phyloP scores from a whole-genome alignment of 108 stramenopile species.

The Epipyxis sp. region DNA sequence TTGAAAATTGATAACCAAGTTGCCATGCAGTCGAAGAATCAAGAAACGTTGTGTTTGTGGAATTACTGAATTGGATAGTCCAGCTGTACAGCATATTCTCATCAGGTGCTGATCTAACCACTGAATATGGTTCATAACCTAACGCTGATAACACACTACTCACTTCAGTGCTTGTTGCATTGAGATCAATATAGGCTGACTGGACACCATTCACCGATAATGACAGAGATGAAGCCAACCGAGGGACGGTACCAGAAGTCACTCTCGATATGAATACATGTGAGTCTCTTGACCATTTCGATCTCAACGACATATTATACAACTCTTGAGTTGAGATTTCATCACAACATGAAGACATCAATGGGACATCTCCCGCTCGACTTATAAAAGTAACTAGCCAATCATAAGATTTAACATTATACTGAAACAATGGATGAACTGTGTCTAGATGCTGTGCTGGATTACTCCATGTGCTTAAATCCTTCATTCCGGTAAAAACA shows the following conservation, averaged over 20 bases:
- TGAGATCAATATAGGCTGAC: background rate
- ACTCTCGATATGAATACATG: background rate
- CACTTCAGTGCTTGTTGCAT: background rate
- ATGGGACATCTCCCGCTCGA: conserved; percentile 2
- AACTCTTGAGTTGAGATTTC: background rate
- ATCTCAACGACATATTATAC: conserved; percentile 4
- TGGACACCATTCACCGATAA: background rate
- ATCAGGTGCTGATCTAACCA: background rate
- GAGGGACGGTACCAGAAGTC: background rate
- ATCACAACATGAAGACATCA: conserved; percentile 27
- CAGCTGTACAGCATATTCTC: background rate
- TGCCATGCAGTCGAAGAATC: background rate
- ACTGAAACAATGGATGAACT: background rate
- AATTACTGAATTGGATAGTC: background rate
- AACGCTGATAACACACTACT: background rate
- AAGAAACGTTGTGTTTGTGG: background rate
- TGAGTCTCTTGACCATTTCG: background rate
- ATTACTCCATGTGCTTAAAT: background rate
- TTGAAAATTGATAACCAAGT: background rate
- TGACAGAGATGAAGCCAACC: background rate
- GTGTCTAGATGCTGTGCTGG: background rate
- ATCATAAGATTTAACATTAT: background rate
- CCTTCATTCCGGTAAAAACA: background rate
- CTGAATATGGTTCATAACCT: background rate
- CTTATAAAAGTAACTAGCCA: conserved; percentile 24